Evolutionary conservation across 192 early-diverging fungal genomes (phyloP).

Genomic region (Dimargaris cristalligena): DNA sequence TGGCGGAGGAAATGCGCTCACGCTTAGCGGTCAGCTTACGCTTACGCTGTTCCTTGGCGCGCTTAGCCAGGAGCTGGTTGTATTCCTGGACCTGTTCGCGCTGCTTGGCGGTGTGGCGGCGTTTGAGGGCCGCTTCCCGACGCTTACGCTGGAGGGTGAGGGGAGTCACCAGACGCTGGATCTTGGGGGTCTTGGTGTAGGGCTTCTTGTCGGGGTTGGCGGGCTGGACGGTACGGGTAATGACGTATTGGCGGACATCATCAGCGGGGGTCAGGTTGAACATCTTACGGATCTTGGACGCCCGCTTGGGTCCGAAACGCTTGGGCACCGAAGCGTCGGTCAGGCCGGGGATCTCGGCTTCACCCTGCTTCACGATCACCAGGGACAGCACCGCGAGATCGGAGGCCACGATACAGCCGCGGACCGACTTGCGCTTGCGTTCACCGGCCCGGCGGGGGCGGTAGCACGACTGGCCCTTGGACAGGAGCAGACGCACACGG

Average conservation of each 20-base stretch:
- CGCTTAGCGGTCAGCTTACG: conserved; percentile 58
- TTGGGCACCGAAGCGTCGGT: conserved; percentile 88
- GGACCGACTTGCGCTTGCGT: conserved; percentile 98
- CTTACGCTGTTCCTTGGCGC: conserved; percentile 90
- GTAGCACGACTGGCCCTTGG: conserved; percentile 97
- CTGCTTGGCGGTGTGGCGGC: conserved; percentile 58
- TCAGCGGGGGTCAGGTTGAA: conserved; percentile 96
- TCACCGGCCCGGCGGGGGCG: conserved; percentile 92
- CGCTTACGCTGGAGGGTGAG: conserved; percentile 92
- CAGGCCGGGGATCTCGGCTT: conserved; percentile 84
- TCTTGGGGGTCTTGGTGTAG: conserved; percentile 86
- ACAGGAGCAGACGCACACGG: conserved; percentile 65
- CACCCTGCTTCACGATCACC: conserved; percentile 93
- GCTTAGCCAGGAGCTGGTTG: conserved; percentile 74
- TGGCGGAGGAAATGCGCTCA: conserved; percentile 19
- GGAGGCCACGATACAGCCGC: conserved; percentile 92
- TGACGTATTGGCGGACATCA: conserved; percentile 99
- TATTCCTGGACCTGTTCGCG: conserved; percentile 51
- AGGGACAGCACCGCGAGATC: conserved; percentile 92
- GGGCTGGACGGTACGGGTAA: conserved; percentile 86
- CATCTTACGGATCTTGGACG: conserved; percentile 97
- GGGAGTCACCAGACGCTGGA: conserved; percentile 97
- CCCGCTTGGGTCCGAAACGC: conserved; percentile 97
- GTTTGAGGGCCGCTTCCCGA: conserved; percentile 73
- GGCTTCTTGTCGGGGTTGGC: conserved; percentile 82